Evolutionary conservation across 257 asterid genomes (phyloP).

Genomic region (Solanum gracilifrons): DNA sequence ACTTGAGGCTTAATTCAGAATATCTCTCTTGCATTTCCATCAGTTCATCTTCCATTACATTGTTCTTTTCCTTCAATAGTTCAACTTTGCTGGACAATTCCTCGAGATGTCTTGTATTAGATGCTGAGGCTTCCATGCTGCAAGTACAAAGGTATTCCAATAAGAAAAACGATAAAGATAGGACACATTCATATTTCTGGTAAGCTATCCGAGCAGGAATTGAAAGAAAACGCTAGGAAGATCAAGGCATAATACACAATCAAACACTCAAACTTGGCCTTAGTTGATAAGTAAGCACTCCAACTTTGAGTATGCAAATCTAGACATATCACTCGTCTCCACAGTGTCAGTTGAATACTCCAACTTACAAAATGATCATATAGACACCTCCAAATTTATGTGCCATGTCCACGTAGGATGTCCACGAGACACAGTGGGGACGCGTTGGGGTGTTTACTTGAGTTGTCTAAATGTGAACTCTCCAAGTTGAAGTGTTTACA

Average conservation of each 20-base stretch:
- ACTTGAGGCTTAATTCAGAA: slow-evolving; percentile 91
- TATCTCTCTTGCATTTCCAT: slow-evolving; percentile 96
- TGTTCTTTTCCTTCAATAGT: slow-evolving; percentile 47
- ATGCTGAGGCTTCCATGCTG: slow-evolving; percentile 12
- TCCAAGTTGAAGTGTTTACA: not conserved
- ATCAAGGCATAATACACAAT: not conserved
- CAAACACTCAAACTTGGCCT: not conserved
- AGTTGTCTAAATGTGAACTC: not conserved
- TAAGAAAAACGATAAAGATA: not conserved
- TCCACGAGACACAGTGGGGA: not conserved
- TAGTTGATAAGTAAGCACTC: not conserved
- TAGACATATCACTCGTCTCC: not conserved
- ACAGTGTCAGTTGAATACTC: not conserved
- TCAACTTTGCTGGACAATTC: slow-evolving; percentile 29
- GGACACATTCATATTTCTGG: not conserved
- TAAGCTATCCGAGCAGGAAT: not conserved
- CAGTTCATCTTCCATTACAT: slow-evolving; percentile 60
- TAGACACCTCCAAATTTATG: not conserved
- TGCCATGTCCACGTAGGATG: not conserved
- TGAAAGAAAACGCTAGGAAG: not conserved
- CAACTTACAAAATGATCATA: not conserved
- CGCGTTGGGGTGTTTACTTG: not conserved
- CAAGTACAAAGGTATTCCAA: not conserved
- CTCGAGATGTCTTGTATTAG: slow-evolving; percentile 4
- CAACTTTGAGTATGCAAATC: not conserved